Conservation (phyloP, 1,139 yeast genomes). For the Geotrichum fermentans region DNA sequence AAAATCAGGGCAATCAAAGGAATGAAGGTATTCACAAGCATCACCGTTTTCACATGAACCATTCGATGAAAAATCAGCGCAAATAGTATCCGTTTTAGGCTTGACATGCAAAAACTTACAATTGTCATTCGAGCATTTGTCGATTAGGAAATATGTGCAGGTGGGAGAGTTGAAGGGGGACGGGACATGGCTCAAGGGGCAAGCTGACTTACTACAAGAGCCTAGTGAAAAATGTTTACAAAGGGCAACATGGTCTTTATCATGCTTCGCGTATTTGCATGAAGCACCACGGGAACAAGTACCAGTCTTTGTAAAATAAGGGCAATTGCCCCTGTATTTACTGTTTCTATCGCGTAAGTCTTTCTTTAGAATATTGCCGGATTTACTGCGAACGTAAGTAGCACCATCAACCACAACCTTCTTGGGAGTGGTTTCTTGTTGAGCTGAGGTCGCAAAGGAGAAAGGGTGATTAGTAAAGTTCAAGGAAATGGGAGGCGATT, state of each 20-base stretch:
- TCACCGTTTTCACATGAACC: conserved; percentile 67
- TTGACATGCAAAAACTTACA: conserved; percentile 57
- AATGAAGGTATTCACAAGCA: conserved; percentile 54
- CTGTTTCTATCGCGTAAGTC: conserved; percentile 19
- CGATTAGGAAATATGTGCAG: conserved; percentile 51
- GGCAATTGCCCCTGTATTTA: conserved; percentile 25
- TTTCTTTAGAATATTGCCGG: conserved; percentile 29
- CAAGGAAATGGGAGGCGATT: background rate
- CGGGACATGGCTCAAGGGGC: conserved; percentile 55
- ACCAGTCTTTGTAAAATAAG: conserved; percentile 37
- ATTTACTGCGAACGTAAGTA: conserved; percentile 31
- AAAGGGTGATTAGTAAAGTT: background rate
- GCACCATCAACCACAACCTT: conserved; percentile 30
- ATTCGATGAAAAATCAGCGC: conserved; percentile 62
- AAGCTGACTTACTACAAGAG: conserved; percentile 47
- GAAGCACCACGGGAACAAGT: conserved; percentile 49
- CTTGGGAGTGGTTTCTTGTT: conserved; percentile 24
- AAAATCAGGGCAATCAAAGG: conserved; percentile 65
- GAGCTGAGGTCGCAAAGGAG: background rate
- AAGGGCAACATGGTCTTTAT: conserved; percentile 46
- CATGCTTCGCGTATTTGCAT: conserved; percentile 54
- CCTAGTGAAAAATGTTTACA: conserved; percentile 51
- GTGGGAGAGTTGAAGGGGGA: conserved; percentile 61
- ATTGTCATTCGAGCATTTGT: conserved; percentile 49
- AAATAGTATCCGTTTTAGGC: conserved; percentile 46